Base-by-base conservation (phyloP, 306 rosid species). In the Quercus engelmannii region DNA sequence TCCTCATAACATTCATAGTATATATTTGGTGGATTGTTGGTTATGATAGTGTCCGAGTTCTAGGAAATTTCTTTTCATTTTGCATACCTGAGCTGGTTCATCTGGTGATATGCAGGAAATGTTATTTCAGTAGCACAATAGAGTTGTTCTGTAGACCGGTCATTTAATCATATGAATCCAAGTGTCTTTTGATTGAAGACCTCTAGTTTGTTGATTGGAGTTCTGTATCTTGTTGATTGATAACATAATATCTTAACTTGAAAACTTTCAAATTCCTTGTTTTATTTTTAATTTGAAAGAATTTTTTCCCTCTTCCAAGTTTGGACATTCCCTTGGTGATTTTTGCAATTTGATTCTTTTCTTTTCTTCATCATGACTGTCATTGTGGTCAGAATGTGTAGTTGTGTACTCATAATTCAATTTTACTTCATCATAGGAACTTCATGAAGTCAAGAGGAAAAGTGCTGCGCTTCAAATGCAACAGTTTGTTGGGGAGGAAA, bases 391-490 rank as follows among this genome's bases (percentile, higher is more conserved):
- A 41, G 43, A 63, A 26, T 69, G 65, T 58, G 58, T 74, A 75
- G 77, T 78, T 69, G 65, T 58, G 58, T 74, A 75, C 77, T 78
- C 55, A 76, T 75, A n/a, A 73, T 67, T 17, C n/a, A 12, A 14
- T 80, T 58, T 71, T 75, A 35, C 9, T 81, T 71, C 87, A 83
- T 64, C 83, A 71, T 70, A 95, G 98, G 99, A 95, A 83, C 92
- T 95, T 74, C 87, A 81, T 69, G 92, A 91, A 62, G 92, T 89
- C 74, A 91, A 91, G 86, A 91, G 99, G 84, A 91, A 92, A 85
- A 91, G 83, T 84, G 98, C 89, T n/a, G 97, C 98, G 62, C 93
- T 94, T 71, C 92, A 95, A 81, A 95, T 93, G 97, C 98, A 95
- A 78, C 97, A 90, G 85, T 95, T 93, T 89, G 98, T 93, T 74